phyloP scores from a whole-genome alignment of 73 alveolate species.

The Vitrella brassicaformis region DNA sequence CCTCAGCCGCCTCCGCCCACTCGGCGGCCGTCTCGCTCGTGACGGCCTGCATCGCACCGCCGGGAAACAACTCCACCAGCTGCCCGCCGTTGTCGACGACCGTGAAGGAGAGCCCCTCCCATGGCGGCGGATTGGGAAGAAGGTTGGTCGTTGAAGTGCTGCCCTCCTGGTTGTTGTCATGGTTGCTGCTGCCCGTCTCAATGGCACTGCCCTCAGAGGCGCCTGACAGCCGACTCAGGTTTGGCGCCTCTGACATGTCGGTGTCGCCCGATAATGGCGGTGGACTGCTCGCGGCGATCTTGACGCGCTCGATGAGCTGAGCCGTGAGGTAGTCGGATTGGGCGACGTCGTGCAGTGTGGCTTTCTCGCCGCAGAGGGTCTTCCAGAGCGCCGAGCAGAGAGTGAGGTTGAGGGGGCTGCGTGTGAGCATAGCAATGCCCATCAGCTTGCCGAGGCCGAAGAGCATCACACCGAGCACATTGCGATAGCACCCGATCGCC shows the following conservation, averaged over 20 bases:
- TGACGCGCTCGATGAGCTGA: constrained; percentile 51
- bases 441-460: constrained; percentile 65
- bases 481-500: no score
- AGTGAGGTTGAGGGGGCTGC: constrained; percentile 61
- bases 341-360: constrained; percentile 50
- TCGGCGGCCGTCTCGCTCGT: constrained; percentile 46
- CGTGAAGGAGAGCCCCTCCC: no score
- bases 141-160: no score
- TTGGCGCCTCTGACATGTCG: no score
- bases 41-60: constrained; percentile 46
- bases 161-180: no score
- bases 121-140: no score
- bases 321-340: constrained; percentile 57
- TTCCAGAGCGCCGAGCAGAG: constrained; percentile 77
- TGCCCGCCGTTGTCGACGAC: no score
- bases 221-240: constrained; percentile 14
- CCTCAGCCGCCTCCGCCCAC: constrained; percentile 47
- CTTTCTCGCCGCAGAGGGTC: constrained; percentile 52
- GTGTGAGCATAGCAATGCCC: constrained; percentile 69
- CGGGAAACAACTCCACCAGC: constrained; percentile 58
- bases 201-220: constrained; percentile 46
- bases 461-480: no score
- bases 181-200: constrained; percentile 60
- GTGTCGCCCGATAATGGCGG: no score
- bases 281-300: constrained; percentile 32